A percentile compares a stretch with the other conserved stretches of the same genome.
Evolutionary conservation across 176 grass and related monocot species (phyloP).

Genomic region (Coix lacrymajobi): DNA sequence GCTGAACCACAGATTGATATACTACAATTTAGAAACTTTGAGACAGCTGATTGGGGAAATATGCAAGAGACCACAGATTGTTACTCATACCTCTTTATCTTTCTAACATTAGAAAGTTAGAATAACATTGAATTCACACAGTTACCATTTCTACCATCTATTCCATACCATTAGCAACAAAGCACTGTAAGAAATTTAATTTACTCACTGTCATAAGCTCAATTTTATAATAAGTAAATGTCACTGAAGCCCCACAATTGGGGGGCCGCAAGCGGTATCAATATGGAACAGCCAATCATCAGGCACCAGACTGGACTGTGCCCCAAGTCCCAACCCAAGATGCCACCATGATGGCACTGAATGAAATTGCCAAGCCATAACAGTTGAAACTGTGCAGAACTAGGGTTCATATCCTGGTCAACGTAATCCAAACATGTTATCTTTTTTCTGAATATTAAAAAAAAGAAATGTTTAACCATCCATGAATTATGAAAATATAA

Average conservation of each 20-base stretch:
- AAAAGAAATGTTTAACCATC: not conserved
- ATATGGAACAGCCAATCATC: not conserved
- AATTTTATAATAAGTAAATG: not conserved
- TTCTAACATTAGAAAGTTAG: not conserved
- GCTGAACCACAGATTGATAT: not conserved
- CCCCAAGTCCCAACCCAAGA: not conserved
- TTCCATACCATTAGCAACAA: not conserved
- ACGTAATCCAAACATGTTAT: not conserved
- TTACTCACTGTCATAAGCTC: not conserved
- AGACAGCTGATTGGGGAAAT: not conserved
- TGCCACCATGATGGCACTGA: not conserved
- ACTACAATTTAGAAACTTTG: not conserved
- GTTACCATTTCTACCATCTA: not conserved
- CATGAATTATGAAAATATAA: not conserved
- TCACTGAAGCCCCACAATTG: not conserved
- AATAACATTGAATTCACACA: not conserved
- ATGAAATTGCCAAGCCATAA: not conserved
- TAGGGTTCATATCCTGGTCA: not conserved
- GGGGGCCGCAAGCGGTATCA: too few species aligned
- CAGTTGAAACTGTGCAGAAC: not conserved
- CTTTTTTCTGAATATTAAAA: not conserved
- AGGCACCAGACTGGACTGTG: not conserved
- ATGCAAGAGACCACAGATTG: not conserved
- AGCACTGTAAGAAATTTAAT: not conserved
- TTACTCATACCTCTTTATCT: not conserved